These are phyloP conservation scores for Penicillium canariense DNA, from an alignment of 495 filamentous ascomycete species.

Conservation along the genomic window DNA sequence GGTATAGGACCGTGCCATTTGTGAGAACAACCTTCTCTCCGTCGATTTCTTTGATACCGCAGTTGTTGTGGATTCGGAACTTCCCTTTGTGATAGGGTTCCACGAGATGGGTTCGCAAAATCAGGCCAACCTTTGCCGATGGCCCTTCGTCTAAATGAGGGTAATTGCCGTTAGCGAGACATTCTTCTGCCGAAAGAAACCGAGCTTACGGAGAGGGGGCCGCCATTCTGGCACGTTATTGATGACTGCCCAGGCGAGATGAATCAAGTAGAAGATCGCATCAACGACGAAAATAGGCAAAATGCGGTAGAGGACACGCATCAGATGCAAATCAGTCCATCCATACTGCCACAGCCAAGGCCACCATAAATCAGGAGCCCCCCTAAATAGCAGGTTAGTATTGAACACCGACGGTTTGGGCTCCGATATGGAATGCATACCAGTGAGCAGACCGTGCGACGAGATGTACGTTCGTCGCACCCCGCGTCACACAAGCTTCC, in stretches of 20 bases:
- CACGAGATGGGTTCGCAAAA: slow-evolving; percentile 3
- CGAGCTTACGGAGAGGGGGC: slow-evolving; percentile 2
- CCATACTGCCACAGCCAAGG: slow-evolving; percentile 5
- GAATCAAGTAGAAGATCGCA: slow-evolving; percentile 5
- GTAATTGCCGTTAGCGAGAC: background rate
- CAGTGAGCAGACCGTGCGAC: slow-evolving; percentile 8
- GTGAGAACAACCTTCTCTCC: slow-evolving; percentile 1
- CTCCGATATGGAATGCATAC: background rate
- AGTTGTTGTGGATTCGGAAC: slow-evolving; percentile 5
- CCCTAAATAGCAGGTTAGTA: background rate
- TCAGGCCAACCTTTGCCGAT: slow-evolving; percentile 7
- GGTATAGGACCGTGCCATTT: slow-evolving; percentile 2
- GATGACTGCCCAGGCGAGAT: slow-evolving; percentile 6
- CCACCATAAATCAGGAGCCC: slow-evolving; percentile 9
- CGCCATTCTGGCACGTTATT: slow-evolving; percentile 6
- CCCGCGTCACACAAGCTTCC: slow-evolving; percentile 1
- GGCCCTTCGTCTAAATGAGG: background rate
- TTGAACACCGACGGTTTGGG: background rate
- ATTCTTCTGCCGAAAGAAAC: background rate
- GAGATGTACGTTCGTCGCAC: slow-evolving; percentile 2
- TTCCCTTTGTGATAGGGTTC: slow-evolving; percentile 4
- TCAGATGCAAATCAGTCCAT: slow-evolving; percentile 7
- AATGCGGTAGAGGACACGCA: slow-evolving; percentile 1
- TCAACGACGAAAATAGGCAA: slow-evolving; percentile 6
- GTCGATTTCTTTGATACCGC: slow-evolving; percentile 5